Base-by-base conservation (phyloP, 805 yeast genomes). In the Metschnikowia reukaufii region DNA sequence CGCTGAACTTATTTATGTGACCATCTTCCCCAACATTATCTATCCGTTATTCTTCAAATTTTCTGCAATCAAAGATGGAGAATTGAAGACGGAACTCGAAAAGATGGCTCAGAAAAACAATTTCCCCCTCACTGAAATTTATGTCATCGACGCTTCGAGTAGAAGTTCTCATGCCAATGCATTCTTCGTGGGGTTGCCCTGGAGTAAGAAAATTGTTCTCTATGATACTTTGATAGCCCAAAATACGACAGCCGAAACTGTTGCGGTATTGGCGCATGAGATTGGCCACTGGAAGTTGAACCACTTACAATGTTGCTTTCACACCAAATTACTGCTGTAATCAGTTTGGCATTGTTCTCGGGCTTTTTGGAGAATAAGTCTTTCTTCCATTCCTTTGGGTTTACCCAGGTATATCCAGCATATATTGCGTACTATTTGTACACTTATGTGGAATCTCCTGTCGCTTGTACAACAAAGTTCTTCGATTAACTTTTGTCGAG, bases 91-190 rank as follows among this genome's bases (percentile, higher is more conserved):
- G 9, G 82, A 86, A 4, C 89, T 94, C 65, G 95, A 90, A 66
- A 73, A 79, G 15, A 78, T 94, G 54, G 97, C 98, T 15, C 62
- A 72, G 12, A 68, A 76, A 44, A 86, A 88, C 61, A 73, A 81
- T 27, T 94, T 94, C 81, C 99, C 99, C 50, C 78, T 92, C 62
- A 80, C 84, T 47, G 83, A 89, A 60, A 73, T 94, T 45, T 88
- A 79, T 60, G 97, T 91, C 39, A 83, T 91, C 62, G 99, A 94
- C 66, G 97, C 97, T 13, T 91, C 98, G 35, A 88, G 86, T 63
- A 85, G 98, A 73, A 88, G 97, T 0, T 82, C 95, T 6, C 99
- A 94, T 68, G 92, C 98, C 8, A 94, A 94, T 64, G 99, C 99
- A 36, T 92, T 89, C 66, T 94, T 94, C 64, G 81, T 87, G 57